These are phyloP conservation scores for Alternaria postmessia DNA, from an alignment of 2,329 filamentous ascomycete genomes.

Conservation along the genomic window DNA sequence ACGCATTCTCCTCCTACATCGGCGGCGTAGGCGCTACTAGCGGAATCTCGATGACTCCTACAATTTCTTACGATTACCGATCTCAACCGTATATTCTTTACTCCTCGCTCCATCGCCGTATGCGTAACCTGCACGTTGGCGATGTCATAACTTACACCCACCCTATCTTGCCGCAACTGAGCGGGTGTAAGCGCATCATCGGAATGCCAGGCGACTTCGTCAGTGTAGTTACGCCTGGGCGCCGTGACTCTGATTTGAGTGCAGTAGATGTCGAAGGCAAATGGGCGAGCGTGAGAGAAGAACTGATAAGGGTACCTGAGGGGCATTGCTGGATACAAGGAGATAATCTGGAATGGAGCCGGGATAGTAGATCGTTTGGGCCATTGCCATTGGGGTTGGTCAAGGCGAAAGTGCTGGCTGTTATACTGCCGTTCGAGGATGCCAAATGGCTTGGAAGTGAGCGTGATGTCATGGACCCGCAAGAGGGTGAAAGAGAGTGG, in stretches of 20 bases:
- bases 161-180: slow-evolving; percentile 66
- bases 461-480: slow-evolving; percentile 22
- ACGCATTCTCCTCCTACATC: slow-evolving; percentile 61
- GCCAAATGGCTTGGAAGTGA: slow-evolving; percentile 38
- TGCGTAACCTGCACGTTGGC: slow-evolving; percentile 74
- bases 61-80: slow-evolving; percentile 59
- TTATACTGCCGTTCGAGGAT: slow-evolving; percentile 32
- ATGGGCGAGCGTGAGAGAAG: slow-evolving; percentile 40
- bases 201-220: slow-evolving; percentile 73
- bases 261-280: slow-evolving; percentile 34
- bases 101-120: slow-evolving; percentile 52
- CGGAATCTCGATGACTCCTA: slow-evolving; percentile 91
- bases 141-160: slow-evolving; percentile 83
- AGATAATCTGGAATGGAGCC: slow-evolving; percentile 83
- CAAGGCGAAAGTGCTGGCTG: slow-evolving; percentile 76
- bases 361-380: slow-evolving; percentile 87
- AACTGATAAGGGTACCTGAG: slow-evolving; percentile 80
- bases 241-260: slow-evolving; percentile 34
- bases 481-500: slow-evolving; percentile 21
- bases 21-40: slow-evolving; percentile 66
- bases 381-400: slow-evolving; percentile 86
- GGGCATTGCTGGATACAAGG: slow-evolving; percentile 93
- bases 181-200: slow-evolving; percentile 78
- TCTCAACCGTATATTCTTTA: slow-evolving; percentile 32
- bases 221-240: slow-evolving; percentile 67